A percentile compares a stretch with the other conserved stretches of the same genome.
Evolutionary conservation across 345 rosid genomes (phyloP).

Genomic region (Pugionium dolabratum): DNA sequence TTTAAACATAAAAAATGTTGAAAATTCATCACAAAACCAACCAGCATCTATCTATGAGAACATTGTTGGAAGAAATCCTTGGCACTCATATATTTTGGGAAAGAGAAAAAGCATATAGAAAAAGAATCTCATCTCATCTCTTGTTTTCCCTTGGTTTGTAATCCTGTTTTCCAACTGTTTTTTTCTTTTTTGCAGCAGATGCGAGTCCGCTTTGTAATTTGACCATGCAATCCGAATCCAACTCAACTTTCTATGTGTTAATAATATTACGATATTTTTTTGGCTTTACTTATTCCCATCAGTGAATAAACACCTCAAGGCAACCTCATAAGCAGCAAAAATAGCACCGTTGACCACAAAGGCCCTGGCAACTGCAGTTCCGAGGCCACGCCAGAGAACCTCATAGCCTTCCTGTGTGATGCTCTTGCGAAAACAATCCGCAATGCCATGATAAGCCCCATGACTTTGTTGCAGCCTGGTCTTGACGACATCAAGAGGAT

Average conservation of each 20-base stretch:
- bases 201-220: slow-evolving; percentile 5
- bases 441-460: slow-evolving; percentile 60
- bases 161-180: background rate
- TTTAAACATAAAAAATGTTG: slow-evolving; percentile 59
- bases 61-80: slow-evolving; percentile 3
- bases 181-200: too few relatives aligned
- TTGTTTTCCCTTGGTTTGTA: background rate
- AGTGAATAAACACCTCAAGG: slow-evolving; percentile 75
- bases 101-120: background rate
- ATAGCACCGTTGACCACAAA: slow-evolving; percentile 90
- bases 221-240: slow-evolving; percentile 7
- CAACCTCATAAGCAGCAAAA: slow-evolving; percentile 80
- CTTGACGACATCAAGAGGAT: slow-evolving; percentile 86
- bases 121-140: slow-evolving; percentile 16
- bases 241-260: background rate
- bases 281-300: slow-evolving; percentile 14
- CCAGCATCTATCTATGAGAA: slow-evolving; percentile 12
- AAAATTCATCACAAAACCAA: slow-evolving; percentile 11
- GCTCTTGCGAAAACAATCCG: slow-evolving; percentile 67
- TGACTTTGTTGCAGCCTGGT: slow-evolving; percentile 67
- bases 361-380: slow-evolving; percentile 96
- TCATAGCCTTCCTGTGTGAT: slow-evolving; percentile 62
- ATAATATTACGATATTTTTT: slow-evolving; percentile 1
- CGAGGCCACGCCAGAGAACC: slow-evolving; percentile 89
- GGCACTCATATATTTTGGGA: slow-evolving; percentile 20